These are phyloP conservation scores for Cyanodermella asteris DNA, from an alignment of 2,329 filamentous ascomycete genomes.

Conservation along the genomic window DNA sequence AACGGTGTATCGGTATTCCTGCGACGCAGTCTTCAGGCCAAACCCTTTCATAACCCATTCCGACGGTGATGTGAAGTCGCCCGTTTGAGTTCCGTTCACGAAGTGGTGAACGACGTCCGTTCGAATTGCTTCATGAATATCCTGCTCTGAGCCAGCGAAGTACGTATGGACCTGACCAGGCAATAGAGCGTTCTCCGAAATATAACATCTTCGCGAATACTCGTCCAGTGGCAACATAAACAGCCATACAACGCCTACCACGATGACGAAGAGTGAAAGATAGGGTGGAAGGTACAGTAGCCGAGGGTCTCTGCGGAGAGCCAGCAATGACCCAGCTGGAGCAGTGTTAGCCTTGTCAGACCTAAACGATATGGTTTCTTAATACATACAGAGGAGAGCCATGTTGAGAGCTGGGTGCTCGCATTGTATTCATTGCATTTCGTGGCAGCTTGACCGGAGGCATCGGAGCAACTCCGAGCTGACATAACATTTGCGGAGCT, in stretches of 20 bases:
- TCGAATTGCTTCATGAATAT: no score
- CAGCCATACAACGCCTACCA: conserved; percentile 75
- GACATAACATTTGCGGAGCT: no score
- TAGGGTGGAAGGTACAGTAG: conserved; percentile 71
- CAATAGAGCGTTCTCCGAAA: conserved; percentile 89
- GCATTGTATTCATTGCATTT: no score
- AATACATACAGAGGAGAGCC: no score
- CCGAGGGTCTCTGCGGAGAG: conserved; percentile 56
- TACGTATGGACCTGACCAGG: conserved; percentile 96
- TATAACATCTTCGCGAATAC: conserved; percentile 82
- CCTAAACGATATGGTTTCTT: no score
- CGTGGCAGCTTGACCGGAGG: no score
- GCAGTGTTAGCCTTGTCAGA: no score
- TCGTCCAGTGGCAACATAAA: conserved; percentile 72
- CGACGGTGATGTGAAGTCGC: conserved; percentile 22
- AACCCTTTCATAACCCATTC: no score
- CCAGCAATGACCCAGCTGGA: conserved; percentile 18
- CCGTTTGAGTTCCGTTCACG: conserved; percentile 52
- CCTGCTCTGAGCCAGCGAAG: conserved; percentile 87
- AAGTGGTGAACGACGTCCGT: conserved; percentile 85
- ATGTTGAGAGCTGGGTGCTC: no score
- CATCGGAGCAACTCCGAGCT: no score
- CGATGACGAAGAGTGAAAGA: conserved; percentile 62
- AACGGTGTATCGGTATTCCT: conserved; percentile 69
- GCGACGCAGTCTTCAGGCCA: conserved; percentile 69